These are phyloP conservation scores for Lasiodiplodia sp. DNA, from an alignment of 2,329 filamentous ascomycete genomes.

Conservation along the genomic window DNA sequence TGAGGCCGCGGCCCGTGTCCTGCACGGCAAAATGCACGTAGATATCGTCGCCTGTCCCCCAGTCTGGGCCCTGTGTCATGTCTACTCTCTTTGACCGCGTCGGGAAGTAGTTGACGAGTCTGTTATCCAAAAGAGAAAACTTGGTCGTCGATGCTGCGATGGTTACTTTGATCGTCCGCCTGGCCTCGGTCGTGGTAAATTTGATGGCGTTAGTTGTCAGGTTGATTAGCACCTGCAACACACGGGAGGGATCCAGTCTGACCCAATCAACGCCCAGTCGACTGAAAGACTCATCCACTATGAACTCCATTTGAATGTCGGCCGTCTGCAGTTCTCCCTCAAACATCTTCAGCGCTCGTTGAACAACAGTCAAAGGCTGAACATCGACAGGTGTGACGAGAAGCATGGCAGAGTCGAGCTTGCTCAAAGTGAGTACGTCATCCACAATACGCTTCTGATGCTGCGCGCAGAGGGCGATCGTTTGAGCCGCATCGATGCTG, in stretches of 20 bases:
- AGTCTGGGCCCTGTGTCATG: slow-evolving; percentile 64
- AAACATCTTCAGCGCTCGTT: slow-evolving; percentile 77
- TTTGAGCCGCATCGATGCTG: slow-evolving; percentile 77
- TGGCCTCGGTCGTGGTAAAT: slow-evolving; percentile 72
- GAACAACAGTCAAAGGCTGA: slow-evolving; percentile 71
- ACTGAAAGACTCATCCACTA: slow-evolving; percentile 68
- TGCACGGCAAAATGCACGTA: slow-evolving; percentile 77
- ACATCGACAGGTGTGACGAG: slow-evolving; percentile 74
- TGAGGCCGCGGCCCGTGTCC: slow-evolving; percentile 79
- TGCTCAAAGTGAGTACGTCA: slow-evolving; percentile 55
- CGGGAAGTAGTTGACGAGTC: slow-evolving; percentile 68
- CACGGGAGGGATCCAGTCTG: slow-evolving; percentile 75
- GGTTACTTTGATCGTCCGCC: slow-evolving; percentile 70
- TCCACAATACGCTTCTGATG: slow-evolving; percentile 72
- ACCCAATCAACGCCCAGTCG: slow-evolving; percentile 70
- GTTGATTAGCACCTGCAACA: slow-evolving; percentile 82
- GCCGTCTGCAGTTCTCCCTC: slow-evolving; percentile 75
- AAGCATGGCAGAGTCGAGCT: slow-evolving; percentile 78
- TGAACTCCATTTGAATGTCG: slow-evolving; percentile 71
- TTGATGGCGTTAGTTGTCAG: slow-evolving; percentile 83
- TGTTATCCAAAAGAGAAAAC: slow-evolving; percentile 52
- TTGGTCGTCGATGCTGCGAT: slow-evolving; percentile 68
- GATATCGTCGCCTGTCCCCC: slow-evolving; percentile 71
- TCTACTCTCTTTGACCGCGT: slow-evolving; percentile 59
- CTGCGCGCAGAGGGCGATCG: slow-evolving; percentile 77